A percentile compares a stretch with the other conserved stretches of the same genome.
These are phyloP conservation scores for Yamadazyma endophytica DNA, from an alignment of 805 yeast species.

Conservation along the genomic window DNA sequence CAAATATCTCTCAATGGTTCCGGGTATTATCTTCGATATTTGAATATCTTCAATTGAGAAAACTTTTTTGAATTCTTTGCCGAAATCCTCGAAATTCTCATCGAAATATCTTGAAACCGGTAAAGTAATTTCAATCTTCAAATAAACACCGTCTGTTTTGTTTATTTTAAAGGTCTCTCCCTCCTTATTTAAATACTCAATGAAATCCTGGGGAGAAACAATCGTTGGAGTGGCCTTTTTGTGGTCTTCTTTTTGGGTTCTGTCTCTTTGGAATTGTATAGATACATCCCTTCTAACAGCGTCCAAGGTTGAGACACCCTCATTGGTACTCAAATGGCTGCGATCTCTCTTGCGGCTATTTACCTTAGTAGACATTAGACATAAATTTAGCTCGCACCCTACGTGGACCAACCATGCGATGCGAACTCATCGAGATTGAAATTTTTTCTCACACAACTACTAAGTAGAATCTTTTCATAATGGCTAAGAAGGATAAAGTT, in stretches of 20 bases:
- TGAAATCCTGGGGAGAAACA: too few relatives aligned
- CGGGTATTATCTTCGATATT: slow-evolving; percentile 18
- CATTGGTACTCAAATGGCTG: too few relatives aligned
- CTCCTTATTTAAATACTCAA: too few relatives aligned
- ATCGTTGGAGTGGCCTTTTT: too few relatives aligned
- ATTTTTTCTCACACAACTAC: slow-evolving; percentile 1
- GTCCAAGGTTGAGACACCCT: background rate
- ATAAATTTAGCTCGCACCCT: background rate
- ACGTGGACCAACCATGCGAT: background rate
- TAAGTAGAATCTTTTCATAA: slow-evolving; percentile 9
- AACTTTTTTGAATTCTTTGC: slow-evolving; percentile 12
- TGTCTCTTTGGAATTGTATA: too few relatives aligned
- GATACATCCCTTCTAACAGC: too few relatives aligned
- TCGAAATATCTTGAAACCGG: slow-evolving; percentile 26
- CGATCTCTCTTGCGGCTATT: too few relatives aligned
- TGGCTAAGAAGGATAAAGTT: slow-evolving; percentile 47
- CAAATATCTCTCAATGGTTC: slow-evolving; percentile 27
- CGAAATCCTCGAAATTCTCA: slow-evolving; percentile 8
- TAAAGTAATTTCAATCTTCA: slow-evolving; percentile 13
- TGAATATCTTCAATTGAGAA: slow-evolving; percentile 19
- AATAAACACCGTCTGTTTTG: slow-evolving; percentile 1
- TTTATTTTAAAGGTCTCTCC: too few relatives aligned
- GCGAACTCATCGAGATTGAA: slow-evolving; percentile 4
- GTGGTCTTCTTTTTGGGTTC: too few relatives aligned
- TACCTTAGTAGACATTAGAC: too few relatives aligned